These are phyloP conservation scores for Colletotrichum eleusines DNA, from an alignment of 2,329 filamentous ascomycete species.

Conservation along the genomic window DNA sequence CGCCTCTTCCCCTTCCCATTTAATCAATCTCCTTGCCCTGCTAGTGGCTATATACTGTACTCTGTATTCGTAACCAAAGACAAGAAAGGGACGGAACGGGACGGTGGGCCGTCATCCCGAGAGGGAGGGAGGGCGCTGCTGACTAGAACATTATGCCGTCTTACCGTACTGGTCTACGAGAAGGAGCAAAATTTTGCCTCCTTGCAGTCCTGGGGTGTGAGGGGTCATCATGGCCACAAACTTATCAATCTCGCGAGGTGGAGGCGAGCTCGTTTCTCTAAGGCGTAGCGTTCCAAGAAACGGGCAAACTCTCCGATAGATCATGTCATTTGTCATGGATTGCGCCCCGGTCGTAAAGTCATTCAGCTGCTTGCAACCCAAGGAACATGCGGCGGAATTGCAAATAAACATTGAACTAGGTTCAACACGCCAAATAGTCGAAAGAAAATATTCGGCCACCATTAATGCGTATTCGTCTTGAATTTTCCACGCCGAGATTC, in stretches of 20 bases:
- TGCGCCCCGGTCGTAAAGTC: not conserved
- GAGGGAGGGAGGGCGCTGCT: not conserved
- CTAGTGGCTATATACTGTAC: not conserved
- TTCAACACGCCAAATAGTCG: not conserved
- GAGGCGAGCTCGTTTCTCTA: slow-evolving; percentile 6
- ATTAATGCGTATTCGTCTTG: slow-evolving; percentile 27
- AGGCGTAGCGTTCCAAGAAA: slow-evolving; percentile 2
- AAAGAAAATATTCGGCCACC: not conserved
- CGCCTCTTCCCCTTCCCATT: not conserved
- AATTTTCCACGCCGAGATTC: slow-evolving; percentile 20
- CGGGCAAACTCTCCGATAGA: not conserved
- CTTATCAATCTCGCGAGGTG: slow-evolving; percentile 20
- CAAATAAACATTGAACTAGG: not conserved
- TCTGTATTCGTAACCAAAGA: not conserved
- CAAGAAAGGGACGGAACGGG: not conserved
- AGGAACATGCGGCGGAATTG: not conserved
- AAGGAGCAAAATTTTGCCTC: not conserved
- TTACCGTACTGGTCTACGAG: not conserved
- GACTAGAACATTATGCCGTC: not conserved
- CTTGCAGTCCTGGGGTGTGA: not conserved
- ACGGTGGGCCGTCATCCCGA: not conserved
- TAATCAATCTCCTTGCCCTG: not conserved
- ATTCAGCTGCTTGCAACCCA: not conserved
- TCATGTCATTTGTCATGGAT: not conserved
- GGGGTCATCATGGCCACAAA: slow-evolving; percentile 12